Evolutionary conservation across 202 grass and related monocot species (phyloP).

Genomic region (Schoenoplectus tabernaemontani): DNA sequence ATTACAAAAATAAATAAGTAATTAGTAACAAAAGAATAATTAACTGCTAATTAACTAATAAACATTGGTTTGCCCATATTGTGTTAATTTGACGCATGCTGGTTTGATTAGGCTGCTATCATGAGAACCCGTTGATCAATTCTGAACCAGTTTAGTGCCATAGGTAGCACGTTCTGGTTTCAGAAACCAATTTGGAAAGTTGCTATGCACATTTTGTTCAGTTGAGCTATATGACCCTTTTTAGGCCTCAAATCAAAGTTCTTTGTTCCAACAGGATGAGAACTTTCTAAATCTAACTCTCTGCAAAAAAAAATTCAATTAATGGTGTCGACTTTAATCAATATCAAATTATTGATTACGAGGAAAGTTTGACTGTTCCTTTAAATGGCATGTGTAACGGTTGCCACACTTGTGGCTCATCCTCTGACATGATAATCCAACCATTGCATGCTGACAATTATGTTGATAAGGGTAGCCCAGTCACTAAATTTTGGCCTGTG

Average conservation of each 20-base stretch:
- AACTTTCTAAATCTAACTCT: neutral
- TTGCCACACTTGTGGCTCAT: neutral
- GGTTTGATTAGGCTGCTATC: conserved; percentile 27
- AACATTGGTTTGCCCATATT: neutral
- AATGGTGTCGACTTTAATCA: neutral
- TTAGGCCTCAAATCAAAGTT: neutral
- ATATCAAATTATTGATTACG: neutral
- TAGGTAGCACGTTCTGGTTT: conserved; percentile 16
- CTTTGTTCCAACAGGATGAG: neutral
- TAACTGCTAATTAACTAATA: neutral
- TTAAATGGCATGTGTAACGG: neutral
- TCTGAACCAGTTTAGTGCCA: neutral
- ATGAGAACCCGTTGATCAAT: conserved; percentile 35
- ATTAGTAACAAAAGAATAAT: too few species aligned
- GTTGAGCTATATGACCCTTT: conserved; percentile 16
- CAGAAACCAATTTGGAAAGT: conserved; percentile 37
- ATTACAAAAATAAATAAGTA: neutral
- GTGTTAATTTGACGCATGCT: neutral
- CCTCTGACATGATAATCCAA: neutral
- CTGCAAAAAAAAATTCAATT: neutral
- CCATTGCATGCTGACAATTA: neutral
- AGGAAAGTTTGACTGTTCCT: neutral
- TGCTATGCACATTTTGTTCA: conserved; percentile 39
- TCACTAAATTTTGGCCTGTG: neutral
- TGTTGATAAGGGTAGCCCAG: neutral